These are phyloP conservation scores for Penicillium italicum DNA, from an alignment of 2,329 filamentous ascomycete genomes.

Conservation along the genomic window DNA sequence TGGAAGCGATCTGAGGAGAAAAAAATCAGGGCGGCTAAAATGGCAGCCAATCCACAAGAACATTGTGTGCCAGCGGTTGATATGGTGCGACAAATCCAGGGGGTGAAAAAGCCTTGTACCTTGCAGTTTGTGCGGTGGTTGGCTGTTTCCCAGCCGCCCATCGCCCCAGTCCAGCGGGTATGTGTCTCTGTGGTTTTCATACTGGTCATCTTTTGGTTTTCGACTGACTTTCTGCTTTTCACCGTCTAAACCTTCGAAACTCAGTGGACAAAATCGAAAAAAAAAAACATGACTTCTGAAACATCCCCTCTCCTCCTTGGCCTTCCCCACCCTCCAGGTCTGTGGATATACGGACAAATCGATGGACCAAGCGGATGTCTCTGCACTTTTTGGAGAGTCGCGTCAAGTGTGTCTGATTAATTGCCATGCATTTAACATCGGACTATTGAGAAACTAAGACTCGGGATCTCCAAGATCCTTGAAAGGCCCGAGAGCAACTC, in stretches of 20 bases:
- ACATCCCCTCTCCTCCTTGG: slow-evolving; percentile 16
- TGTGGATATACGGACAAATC: slow-evolving; percentile 1
- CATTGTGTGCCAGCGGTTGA: slow-evolving; percentile 9
- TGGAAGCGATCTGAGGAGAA: slow-evolving; percentile 9
- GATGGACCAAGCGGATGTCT: not conserved
- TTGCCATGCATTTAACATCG: slow-evolving; percentile 11
- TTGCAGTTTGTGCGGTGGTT: slow-evolving; percentile 19
- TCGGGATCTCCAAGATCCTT: not conserved
- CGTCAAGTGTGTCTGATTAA: slow-evolving; percentile 20
- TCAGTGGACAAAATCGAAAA: not conserved
- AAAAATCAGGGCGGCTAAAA: not conserved
- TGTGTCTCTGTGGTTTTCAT: slow-evolving; percentile 4
- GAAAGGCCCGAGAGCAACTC: slow-evolving; percentile 3
- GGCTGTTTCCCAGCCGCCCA: slow-evolving; percentile 17
- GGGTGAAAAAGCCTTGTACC: slow-evolving; percentile 8
- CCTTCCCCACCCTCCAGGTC: slow-evolving; percentile 6
- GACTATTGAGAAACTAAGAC: slow-evolving; percentile 7
- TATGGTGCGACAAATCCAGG: slow-evolving; percentile 22
- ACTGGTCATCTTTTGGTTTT: slow-evolving; percentile 12
- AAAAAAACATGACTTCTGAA: slow-evolving; percentile 9
- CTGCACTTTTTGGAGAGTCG: not conserved
- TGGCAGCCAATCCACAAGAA: slow-evolving; percentile 15
- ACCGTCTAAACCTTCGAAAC: not conserved
- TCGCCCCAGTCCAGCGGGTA: slow-evolving; percentile 14
- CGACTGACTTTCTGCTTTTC: not conserved